Evolutionary conservation across 1,284 basidiomycete genomes (phyloP).

Genomic region (Fomitopsis schrenkii): DNA sequence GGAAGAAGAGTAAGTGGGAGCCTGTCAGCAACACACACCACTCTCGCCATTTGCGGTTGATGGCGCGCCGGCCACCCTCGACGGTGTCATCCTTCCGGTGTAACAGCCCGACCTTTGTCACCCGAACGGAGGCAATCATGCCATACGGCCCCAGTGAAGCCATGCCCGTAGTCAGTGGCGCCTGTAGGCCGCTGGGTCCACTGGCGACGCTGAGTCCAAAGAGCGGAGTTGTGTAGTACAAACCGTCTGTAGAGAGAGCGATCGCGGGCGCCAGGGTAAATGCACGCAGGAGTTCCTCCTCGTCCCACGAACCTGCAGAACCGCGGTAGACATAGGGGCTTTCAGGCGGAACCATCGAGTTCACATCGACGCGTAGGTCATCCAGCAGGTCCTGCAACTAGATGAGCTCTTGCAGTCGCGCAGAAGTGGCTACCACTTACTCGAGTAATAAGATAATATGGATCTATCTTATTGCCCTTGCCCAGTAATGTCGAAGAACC

Average conservation of each 20-base stretch:
- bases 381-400: conserved; percentile 57
- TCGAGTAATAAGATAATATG: conserved; percentile 86
- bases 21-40: conserved; percentile 87
- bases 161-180: conserved; percentile 12
- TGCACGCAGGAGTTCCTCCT: conserved; percentile 59
- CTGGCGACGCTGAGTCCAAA: conserved; percentile 45
- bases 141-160: conserved; percentile 16
- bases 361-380: conserved; percentile 76
- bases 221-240: conserved; percentile 40
- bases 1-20: conserved; percentile 91
- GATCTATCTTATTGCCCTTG: conserved; percentile 76
- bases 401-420: conserved; percentile 1
- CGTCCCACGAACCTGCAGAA: conserved; percentile 65
- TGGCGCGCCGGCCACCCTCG: conserved; percentile 74
- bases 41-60: conserved; percentile 83
- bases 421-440: conserved; percentile 36
- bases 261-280: conserved; percentile 71
- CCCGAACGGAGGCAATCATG: conserved; percentile 56
- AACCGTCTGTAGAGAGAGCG: conserved; percentile 38
- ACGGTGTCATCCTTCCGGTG: conserved; percentile 81
- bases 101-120: conserved; percentile 82
- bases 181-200: conserved; percentile 22
- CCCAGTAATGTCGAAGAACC: conserved; percentile 39
- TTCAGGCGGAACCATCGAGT: conserved; percentile 55
- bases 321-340: conserved; percentile 80